Evolutionary conservation across 2,329 filamentous ascomycete genomes (phyloP).

Genomic region (Aureobasidium sp.): DNA sequence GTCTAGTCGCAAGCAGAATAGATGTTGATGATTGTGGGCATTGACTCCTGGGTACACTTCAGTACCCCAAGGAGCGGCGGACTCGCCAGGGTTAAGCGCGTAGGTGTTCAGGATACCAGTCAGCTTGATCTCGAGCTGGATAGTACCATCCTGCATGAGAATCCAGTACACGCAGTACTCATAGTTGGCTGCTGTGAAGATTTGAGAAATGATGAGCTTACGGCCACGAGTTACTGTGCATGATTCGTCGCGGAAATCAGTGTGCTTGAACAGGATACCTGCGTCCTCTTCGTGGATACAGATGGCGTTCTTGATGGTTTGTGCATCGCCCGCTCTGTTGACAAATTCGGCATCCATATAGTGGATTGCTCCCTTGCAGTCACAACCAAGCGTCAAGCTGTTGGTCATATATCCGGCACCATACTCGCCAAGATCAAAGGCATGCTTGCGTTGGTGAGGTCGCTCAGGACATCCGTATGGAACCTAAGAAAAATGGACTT

Average conservation of each 20-base stretch:
- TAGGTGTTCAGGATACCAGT: constrained; percentile 94
- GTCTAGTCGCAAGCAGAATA: constrained; percentile 86
- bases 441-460: constrained; percentile 71
- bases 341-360: constrained; percentile 87
- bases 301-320: constrained; percentile 85
- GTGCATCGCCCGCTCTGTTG: constrained; percentile 58
- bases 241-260: constrained; percentile 85
- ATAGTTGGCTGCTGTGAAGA: constrained; percentile 95
- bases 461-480: constrained; percentile 78
- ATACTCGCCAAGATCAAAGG: constrained; percentile 72
- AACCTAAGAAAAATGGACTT: constrained; percentile 38
- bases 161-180: constrained; percentile 87
- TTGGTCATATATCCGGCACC: constrained; percentile 70
- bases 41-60: constrained; percentile 88
- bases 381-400: constrained; percentile 61
- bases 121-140: constrained; percentile 83
- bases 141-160: constrained; percentile 85
- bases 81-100: constrained; percentile 69
- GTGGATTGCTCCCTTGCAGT: constrained; percentile 85
- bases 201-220: constrained; percentile 80
- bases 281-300: constrained; percentile 93
- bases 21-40: constrained; percentile 81
- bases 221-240: constrained; percentile 78
- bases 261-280: constrained; percentile 82
- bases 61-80: constrained; percentile 82